Conservation (phyloP, 202 grass and related monocot genomes). For the Saccharum hybrid region DNA sequence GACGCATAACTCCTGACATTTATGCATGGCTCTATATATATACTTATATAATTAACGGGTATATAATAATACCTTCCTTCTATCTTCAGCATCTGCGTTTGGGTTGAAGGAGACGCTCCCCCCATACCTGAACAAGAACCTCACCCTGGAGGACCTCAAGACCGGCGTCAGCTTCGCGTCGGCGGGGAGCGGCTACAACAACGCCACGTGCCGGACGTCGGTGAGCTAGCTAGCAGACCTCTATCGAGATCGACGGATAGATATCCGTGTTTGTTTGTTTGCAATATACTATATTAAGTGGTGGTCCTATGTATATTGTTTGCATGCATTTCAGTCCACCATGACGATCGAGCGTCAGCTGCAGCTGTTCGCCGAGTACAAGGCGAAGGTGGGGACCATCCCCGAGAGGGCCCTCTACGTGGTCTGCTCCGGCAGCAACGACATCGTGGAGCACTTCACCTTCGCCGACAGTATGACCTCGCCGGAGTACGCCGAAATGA, state of each 20-base stretch:
- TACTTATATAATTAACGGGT: too few species aligned
- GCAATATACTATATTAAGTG: too few species aligned
- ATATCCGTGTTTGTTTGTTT: neutral
- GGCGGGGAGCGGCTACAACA: constrained; percentile 62
- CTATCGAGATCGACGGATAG: neutral
- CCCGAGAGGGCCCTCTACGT: constrained; percentile 43
- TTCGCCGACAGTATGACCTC: constrained; percentile 23
- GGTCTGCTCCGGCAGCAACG: constrained; percentile 58
- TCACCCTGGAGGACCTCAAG: constrained; percentile 56
- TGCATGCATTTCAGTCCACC: constrained; percentile 29
- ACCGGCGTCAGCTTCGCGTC: constrained; percentile 77
- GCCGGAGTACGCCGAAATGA: constrained; percentile 41
- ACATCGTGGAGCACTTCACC: constrained; percentile 57
- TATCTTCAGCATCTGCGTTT: constrained; percentile 50
- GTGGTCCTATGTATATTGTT: neutral
- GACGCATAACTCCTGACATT: neutral
- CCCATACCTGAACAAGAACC: constrained; percentile 58
- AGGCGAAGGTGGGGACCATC: constrained; percentile 41
- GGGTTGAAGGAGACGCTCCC: constrained; percentile 67
- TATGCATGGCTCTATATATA: too few species aligned
- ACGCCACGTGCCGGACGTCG: constrained; percentile 51
- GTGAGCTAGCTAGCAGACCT: constrained; percentile 18
- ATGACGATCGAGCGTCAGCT: constrained; percentile 59
- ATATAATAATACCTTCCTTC: too few species aligned
- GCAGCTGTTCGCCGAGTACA: constrained; percentile 62